Base-by-base conservation (phyloP, 2,329 filamentous ascomycete species). In the Fulvia fulva region DNA sequence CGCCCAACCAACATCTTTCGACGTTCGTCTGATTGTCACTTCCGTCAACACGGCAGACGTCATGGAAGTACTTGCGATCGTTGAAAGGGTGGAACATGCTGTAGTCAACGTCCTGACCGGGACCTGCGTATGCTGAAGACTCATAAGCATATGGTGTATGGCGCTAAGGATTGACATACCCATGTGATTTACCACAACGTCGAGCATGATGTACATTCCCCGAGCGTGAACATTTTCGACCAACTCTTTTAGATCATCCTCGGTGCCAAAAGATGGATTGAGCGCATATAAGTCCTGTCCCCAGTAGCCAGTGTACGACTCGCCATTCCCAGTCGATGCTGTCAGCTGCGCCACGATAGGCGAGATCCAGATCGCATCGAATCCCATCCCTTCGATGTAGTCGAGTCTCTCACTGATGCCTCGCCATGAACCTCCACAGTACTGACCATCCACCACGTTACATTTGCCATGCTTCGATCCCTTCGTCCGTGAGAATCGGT, bases 141-240 rank as follows among this genome's bases (percentile, higher is more conserved):
- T n/a, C n/a, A n/a, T n/a, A n/a, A n/a, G n/a, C n/a, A n/a, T n/a
- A n/a, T n/a, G n/a, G n/a, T n/a, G n/a, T n/a, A n/a, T n/a, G n/a
- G n/a, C n/a, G n/a, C n/a, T n/a, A n/a, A n/a, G n/a, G n/a, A n/a
- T n/a, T n/a, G 19, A 58, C 44, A 12, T 50, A 55, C 59, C 70
- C 62, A 69, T 80, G 66, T 86, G 81, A 67, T 85, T 85, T 7
- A 78, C 77, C 2, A 85, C 82, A 1, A 85, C 73, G 60, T 86
- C 83, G 2, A 86, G 75, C 83, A 86, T 86, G 37, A 86, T 72
- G 63, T 79, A 79, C 82, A 85, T 86, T 16, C 72, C 77, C 3
- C 82, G 76, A 19, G 72, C 69, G 65, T 87, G 84, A 1, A 85
- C 71, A 1, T 80, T 83, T 22, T 73, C 71, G 1, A 84, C 77